These are phyloP conservation scores for Rosa hybrid DNA, from an alignment of 331 rosid species.

Conservation along the genomic window DNA sequence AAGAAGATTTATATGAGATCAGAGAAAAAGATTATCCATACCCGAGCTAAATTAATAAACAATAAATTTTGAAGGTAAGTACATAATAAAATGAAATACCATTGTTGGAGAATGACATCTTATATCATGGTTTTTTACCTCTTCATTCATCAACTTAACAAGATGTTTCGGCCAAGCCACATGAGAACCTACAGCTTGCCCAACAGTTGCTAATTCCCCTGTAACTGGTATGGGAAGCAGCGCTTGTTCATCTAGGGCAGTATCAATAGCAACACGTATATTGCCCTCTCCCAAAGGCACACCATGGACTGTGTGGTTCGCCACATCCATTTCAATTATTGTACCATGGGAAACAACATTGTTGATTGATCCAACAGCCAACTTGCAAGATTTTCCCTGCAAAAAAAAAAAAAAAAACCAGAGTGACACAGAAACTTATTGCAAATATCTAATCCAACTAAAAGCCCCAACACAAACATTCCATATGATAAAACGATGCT, in stretches of 20 bases:
- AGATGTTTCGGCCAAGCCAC: neutral
- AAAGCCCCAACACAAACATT: constrained; percentile 1
- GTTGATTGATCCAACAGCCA: neutral
- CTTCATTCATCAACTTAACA: constrained; percentile 6
- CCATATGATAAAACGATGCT: neutral
- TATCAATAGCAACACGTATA: constrained; percentile 13
- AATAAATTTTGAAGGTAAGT: neutral
- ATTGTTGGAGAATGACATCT: neutral
- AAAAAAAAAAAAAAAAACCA: neutral
- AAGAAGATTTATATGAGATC: neutral
- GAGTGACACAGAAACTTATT: neutral
- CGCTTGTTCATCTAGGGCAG: constrained; percentile 11
- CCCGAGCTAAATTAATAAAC: neutral
- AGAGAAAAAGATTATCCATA: neutral
- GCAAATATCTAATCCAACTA: neutral
- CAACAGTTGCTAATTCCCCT: constrained; percentile 3
- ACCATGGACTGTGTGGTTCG: neutral
- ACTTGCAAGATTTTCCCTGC: constrained; percentile 7
- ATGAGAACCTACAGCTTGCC: constrained; percentile 12
- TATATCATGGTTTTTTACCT: neutral
- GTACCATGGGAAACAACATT: constrained; percentile 2
- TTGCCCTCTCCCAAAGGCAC: constrained; percentile 3
- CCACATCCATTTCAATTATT: constrained; percentile 11
- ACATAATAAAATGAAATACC: neutral
- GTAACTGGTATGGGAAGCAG: constrained; percentile 5